phyloP scores from a whole-genome alignment of 371 early-diverging fungal genomes.

The Chytridium lagenaria region DNA sequence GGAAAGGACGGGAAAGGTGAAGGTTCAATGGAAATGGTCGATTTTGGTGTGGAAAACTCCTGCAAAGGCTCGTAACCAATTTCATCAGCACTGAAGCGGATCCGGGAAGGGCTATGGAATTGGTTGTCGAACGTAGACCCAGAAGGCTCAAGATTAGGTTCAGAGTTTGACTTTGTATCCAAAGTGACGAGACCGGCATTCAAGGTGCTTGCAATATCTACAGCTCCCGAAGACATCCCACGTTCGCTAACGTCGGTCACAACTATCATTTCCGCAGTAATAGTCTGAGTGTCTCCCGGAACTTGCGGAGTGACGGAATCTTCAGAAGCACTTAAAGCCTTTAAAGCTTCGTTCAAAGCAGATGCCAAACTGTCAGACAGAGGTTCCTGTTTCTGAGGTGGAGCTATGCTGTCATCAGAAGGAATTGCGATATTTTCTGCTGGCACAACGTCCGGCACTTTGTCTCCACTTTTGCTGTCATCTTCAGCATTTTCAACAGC shows the following conservation, averaged over 20 bases:
- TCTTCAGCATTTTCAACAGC: neutral
- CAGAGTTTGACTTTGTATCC: neutral
- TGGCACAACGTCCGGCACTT: neutral
- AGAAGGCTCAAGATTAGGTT: neutral
- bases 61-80: neutral
- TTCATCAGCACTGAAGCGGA: constrained; percentile 3
- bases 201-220: neutral
- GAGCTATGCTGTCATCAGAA: neutral
- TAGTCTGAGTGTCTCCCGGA: neutral
- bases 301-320: neutral
- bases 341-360: neutral
- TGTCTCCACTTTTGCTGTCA: neutral
- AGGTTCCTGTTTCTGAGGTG: neutral
- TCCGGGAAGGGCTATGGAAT: neutral
- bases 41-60: constrained; percentile 8
- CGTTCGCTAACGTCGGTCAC: neutral
- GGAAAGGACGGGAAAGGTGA: neutral
- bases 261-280: neutral
- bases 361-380: neutral
- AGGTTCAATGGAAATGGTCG: constrained; percentile 3
- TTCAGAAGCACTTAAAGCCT: neutral
- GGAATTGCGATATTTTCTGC: neutral
- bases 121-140: neutral
- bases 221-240: neutral
- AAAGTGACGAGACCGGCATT: neutral